Conservation (phyloP, 1,284 basidiomycete species). For the Cryptococcus amylolentus region DNA sequence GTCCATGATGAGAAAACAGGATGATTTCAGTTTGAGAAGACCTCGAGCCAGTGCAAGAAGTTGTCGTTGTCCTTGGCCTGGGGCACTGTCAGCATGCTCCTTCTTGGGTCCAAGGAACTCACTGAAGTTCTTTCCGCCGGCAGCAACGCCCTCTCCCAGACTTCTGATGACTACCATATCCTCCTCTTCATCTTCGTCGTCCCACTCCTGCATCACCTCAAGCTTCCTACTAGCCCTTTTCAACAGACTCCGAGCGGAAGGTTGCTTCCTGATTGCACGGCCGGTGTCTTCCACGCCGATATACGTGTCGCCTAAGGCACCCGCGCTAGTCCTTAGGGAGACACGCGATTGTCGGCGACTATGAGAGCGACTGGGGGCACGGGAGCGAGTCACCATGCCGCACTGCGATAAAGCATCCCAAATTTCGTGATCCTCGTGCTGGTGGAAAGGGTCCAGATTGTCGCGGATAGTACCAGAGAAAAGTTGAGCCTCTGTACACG, state of each 20-base stretch:
- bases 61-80: conserved; percentile 58
- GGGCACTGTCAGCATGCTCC: not conserved
- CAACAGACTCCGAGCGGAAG: conserved; percentile 4
- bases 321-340: not conserved
- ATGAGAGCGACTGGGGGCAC: conserved; percentile 26
- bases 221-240: conserved; percentile 15
- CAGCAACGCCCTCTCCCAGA: conserved; percentile 53
- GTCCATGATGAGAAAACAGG: conserved; percentile 56
- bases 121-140: conserved; percentile 51
- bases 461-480: conserved; percentile 51
- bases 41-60: conserved; percentile 57
- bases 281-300: not conserved
- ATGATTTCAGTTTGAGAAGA: conserved; percentile 52
- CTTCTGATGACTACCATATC: conserved; percentile 51
- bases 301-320: too few species aligned
- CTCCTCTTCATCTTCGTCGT: conserved; percentile 26
- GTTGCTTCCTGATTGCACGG: conserved; percentile 1
- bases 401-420: conserved; percentile 55
- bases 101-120: not conserved
- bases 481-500: conserved; percentile 46
- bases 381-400: conserved; percentile 41
- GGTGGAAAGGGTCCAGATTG: conserved; percentile 53
- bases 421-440: conserved; percentile 53
- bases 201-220: conserved; percentile 11
- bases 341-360: conserved; percentile 18